These are phyloP conservation scores for Triangularia setosa DNA, from an alignment of 2,329 filamentous ascomycete genomes.

Conservation along the genomic window DNA sequence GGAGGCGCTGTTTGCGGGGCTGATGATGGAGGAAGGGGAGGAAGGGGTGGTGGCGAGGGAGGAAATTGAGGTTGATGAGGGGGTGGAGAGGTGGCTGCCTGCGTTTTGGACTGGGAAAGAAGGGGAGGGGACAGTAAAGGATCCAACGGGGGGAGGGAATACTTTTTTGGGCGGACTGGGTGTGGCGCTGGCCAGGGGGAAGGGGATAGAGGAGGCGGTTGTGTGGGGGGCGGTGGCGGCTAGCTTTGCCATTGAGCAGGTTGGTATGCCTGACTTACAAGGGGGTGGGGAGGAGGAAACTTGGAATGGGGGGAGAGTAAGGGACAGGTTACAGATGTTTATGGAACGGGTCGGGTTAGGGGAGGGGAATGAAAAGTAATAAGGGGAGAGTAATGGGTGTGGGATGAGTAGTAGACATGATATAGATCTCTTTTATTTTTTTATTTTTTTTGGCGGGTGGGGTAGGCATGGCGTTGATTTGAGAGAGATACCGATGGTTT, in stretches of 20 bases:
- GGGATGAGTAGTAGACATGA: not conserved
- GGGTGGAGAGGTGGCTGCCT: constrained; percentile 29
- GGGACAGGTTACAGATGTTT: constrained; percentile 51
- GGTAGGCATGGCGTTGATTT: not conserved
- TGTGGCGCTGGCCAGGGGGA: constrained; percentile 56
- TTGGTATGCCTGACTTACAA: constrained; percentile 68
- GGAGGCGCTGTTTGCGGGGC: constrained; percentile 56
- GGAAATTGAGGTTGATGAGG: constrained; percentile 57
- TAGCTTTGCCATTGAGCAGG: constrained; percentile 91
- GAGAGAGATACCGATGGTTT: not conserved
- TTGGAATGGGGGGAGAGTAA: constrained; percentile 58
- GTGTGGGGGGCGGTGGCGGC: constrained; percentile 78
- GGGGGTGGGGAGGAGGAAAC: constrained; percentile 45
- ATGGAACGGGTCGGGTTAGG: constrained; percentile 34
- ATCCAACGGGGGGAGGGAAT: constrained; percentile 93
- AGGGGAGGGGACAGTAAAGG: constrained; percentile 58
- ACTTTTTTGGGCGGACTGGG: constrained; percentile 68
- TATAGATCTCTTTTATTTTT: not conserved
- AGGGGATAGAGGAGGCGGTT: constrained; percentile 64
- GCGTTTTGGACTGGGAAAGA: constrained; percentile 20
- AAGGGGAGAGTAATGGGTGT: not conserved
- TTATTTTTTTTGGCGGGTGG: not conserved
- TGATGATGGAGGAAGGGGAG: constrained; percentile 50
- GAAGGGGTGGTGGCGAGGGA: constrained; percentile 53
- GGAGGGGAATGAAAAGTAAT: not conserved